Base-by-base conservation (phyloP, 108 stramenopile species). In the Skeletonema potamos region DNA sequence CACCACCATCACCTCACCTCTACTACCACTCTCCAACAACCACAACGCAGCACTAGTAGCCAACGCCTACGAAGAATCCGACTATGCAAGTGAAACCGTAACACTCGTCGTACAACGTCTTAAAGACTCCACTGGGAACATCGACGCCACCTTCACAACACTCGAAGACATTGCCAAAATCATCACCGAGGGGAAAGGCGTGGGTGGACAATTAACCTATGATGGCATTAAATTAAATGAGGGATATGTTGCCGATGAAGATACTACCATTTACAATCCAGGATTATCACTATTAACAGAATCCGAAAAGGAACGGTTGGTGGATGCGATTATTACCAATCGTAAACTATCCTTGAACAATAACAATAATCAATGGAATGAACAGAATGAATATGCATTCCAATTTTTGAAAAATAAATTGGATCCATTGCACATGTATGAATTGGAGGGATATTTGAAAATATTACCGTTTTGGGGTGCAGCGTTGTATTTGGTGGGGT, bases 261-360 rank as follows among this genome's bases (percentile, higher is more conserved):
- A 93, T 68, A 91, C 89, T 3, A 80, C 87, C 58, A 89, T 93
- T 54, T 93, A 93, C 87, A 93, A 93, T 79, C 92, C 92, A 4
- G 92, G 90, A 3, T 56, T 93, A 30, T 82, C 88, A 0, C 77
- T 93, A 12, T 62, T 93, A 9, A 91, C 90, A 12, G 85, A 81
- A 68, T 72, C 76, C 6, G 92, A 93, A 71, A 93, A 93, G 72
- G 85, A 88, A 66, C 83, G 87, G 0, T 60, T 93, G 58, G 82
- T 89, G 10, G 74, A 78, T 30, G 87, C 85, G 13, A 66, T 91
- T 9, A 70, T 91, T 29, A 54, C 84, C 8, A 79, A 84, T 32
- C 78, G 88, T 3, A 85, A 85, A 64, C 54, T 90, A 4, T 48
- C 66, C 20, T 9, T 61, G n/a, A n/a, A n/a, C n/a, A n/a, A n/a